Conservation (phyloP, 164 flowering plant genomes). For the Amborella trichopoda region DNA sequence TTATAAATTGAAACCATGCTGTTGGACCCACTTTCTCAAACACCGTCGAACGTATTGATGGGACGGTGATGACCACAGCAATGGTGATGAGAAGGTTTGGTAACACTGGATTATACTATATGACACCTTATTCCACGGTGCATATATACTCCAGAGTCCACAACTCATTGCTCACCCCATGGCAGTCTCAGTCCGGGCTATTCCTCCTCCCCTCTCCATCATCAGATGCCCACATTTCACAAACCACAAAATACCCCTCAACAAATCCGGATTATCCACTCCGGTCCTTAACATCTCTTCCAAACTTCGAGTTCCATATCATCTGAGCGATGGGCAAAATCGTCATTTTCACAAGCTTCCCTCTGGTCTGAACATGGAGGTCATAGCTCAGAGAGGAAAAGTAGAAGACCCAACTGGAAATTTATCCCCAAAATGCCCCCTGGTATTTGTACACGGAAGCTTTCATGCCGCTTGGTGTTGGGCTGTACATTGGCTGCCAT, state of each 20-base stretch:
- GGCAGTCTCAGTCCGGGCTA: too few species aligned
- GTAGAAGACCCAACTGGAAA: constrained; percentile 4
- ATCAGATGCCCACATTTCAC: too few species aligned
- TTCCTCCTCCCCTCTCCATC: too few species aligned
- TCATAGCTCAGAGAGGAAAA: constrained; percentile 44
- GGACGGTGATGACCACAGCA: too few species aligned
- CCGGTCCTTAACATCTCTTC: background rate
- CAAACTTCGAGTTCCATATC: constrained; percentile 41
- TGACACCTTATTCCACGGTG: too few species aligned
- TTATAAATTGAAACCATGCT: too few species aligned
- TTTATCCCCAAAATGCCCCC: constrained; percentile 28
- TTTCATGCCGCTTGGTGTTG: constrained; percentile 98
- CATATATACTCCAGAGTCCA: too few species aligned
- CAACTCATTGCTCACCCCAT: too few species aligned
- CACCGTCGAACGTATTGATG: too few species aligned
- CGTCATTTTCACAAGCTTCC: constrained; percentile 71
- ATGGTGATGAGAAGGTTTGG: too few species aligned
- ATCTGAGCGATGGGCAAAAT: constrained; percentile 53
- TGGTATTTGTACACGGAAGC: constrained; percentile 87
- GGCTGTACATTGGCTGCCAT: constrained; percentile 87
- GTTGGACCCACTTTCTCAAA: too few species aligned
- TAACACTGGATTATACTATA: too few species aligned
- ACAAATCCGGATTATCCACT: background rate
- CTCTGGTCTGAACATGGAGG: constrained; percentile 78
- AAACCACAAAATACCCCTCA: background rate